Conservation (phyloP, 371 early-diverging fungal species). For the Saksenaea oblongispora region DNA sequence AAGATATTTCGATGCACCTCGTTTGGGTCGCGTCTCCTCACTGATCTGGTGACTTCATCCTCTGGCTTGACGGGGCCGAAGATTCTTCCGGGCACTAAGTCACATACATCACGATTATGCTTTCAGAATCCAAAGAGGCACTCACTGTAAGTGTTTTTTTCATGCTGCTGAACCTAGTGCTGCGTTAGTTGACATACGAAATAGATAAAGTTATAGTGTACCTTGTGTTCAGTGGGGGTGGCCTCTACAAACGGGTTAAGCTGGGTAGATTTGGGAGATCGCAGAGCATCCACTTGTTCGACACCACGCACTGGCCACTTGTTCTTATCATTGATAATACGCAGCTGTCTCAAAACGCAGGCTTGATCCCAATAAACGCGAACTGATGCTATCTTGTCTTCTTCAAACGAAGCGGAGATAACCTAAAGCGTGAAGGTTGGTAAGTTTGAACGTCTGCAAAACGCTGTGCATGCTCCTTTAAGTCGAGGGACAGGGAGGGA, state of each 20-base stretch:
- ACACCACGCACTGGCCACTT: slow-evolving; percentile 41
- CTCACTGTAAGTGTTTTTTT: slow-evolving; percentile 3
- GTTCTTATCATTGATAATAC: slow-evolving; percentile 30
- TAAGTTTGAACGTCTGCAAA: neutral
- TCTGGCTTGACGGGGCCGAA: slow-evolving; percentile 46
- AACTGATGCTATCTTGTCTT: slow-evolving; percentile 29
- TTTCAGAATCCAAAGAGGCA: neutral
- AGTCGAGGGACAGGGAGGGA: neutral
- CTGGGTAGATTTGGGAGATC: slow-evolving; percentile 16
- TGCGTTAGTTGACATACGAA: neutral
- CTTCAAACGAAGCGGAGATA: slow-evolving; percentile 37
- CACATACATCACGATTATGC: neutral
- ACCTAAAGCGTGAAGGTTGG: slow-evolving; percentile 21
- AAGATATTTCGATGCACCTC: slow-evolving; percentile 43
- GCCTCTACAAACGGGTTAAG: slow-evolving; percentile 26
- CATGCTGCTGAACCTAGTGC: neutral
- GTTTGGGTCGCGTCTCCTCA: slow-evolving; percentile 24
- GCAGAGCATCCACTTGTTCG: slow-evolving; percentile 32
- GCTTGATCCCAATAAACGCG: slow-evolving; percentile 53
- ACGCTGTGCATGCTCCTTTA: neutral
- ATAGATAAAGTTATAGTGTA: neutral
- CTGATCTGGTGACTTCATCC: slow-evolving; percentile 32
- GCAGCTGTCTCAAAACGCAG: slow-evolving; percentile 41
- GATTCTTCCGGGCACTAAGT: slow-evolving; percentile 32
- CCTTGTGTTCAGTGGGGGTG: slow-evolving; percentile 4